Evolutionary conservation across 202 grass and related monocot species (phyloP), one percentile per base, ranked within the genome.

Genomic region (Zoysia matrella): DNA sequence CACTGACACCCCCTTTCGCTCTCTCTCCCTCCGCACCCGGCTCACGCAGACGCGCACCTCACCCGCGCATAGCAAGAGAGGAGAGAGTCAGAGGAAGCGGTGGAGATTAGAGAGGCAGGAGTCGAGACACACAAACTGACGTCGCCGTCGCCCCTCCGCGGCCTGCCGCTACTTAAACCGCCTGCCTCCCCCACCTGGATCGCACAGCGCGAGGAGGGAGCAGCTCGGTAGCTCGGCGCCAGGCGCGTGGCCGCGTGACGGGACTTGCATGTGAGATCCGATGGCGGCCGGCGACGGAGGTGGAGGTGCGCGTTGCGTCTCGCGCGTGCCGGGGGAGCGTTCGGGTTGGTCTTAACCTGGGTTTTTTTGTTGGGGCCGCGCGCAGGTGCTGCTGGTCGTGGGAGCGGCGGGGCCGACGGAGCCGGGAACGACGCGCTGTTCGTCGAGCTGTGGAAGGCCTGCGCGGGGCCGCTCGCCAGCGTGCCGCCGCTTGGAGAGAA

Each of bases 371-470:
- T 9, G 41, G 5, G 46, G 4, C 54, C 54, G 8, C 41, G 67
- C 52, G 60, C 83, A 80, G 83, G 69, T 51, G 13, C 52, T 18
- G 75, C 41, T 4, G 77, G n/a, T 4, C 65, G 30, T 14, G 78
- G 47, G 1, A 68, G 30, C 2, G 68, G 57, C 56, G 82, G 86
- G 41, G 81, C 47, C 2, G 79, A 63, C 0, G 89, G 89, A 52
- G 75, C 71, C 57, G 87, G 44, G 57, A 62, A 58, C 67, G 58
- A 82, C 46, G 82, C 80, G 82, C 69, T 97, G 69, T 97, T 88
- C 81, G 90, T 77, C 52, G 91, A 97, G 85, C 83, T 97, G 52
- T 97, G 94, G 94, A 69, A 74, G 73, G 94, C 94, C 46, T 97
- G 94, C 80, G 94, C 94, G 8, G 94, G 94, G 70, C 94, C 94